Evolutionary conservation across 257 asterid species (phyloP), one percentile per base, ranked within the genome.

Genomic region (Scutellaria baicalensis): DNA sequence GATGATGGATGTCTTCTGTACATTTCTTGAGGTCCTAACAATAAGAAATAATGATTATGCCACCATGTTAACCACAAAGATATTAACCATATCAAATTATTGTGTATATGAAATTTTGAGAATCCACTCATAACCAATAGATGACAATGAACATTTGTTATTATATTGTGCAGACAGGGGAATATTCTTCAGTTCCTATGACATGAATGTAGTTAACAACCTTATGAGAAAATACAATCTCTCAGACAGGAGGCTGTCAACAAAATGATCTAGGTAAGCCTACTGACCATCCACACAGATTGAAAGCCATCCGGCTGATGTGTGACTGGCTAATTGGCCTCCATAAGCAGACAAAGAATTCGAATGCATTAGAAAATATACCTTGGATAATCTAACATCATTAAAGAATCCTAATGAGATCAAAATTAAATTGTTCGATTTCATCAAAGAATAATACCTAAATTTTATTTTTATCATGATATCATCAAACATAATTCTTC

Each of bases 251-350:
- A 81, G 79, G 77, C 40, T 40, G 63, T 68, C 76, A 69, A 62
- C 84, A 50, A n/a, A 17, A 33, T 83, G 75, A 79, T 71, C 14
- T 78, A 78, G 84, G 87, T 84, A 75, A 58, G 77, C 81, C 43
- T 73, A 82, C 82, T 78, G 84, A 78, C 86, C 86, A 79, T 66
- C 74, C 86, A 86, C 79, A 76, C 84, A 74, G 67, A 69, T 40
- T 38, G 16, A 56, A 79, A 84, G 84, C 73, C 59, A 70, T 67
- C 56, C 39, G 45, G 77, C 83, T 71, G 78, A 75, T 75, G 88
- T 69, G 54, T 71, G 79, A 82, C 71, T 68, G 86, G 84, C 82
- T 76, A 86, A 86, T 79, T 84, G 71, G 75, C 80, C 83, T 75
- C 84, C 89, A 54, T 60, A 65, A 11, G 56, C 63, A 67, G 18